Evolutionary conservation across 2,329 filamentous ascomycete genomes (phyloP).

Genomic region (Gnomoniopsis smithogilvyi): DNA sequence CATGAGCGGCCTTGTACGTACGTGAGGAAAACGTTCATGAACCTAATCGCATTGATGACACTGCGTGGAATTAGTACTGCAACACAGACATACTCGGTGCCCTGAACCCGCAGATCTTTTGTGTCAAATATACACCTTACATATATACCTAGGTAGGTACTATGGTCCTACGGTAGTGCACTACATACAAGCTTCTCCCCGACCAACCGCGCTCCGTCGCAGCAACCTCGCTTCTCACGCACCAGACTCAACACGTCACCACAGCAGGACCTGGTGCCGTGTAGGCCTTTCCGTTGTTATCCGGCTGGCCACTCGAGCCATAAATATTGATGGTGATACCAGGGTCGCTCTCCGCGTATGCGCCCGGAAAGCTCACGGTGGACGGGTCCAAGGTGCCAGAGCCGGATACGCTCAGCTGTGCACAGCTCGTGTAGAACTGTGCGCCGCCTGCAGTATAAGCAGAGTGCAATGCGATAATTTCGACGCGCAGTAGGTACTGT

Average conservation of each 20-base stretch:
- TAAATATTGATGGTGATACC: constrained; percentile 47
- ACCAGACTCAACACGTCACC: constrained; percentile 27
- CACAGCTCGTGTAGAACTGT: constrained; percentile 43
- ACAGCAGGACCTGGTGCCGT: constrained; percentile 33
- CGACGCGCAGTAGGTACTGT: constrained; percentile 52
- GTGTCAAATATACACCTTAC: no score
- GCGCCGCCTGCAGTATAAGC: constrained; percentile 35
- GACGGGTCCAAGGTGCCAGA: constrained; percentile 31
- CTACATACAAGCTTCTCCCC: no score
- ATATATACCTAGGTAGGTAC: no score
- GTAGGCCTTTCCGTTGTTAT: constrained; percentile 39
- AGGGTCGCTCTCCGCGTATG: constrained; percentile 40
- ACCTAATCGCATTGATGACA: no score
- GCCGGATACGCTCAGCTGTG: constrained; percentile 38
- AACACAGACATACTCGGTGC: no score
- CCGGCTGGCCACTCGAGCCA: constrained; percentile 36
- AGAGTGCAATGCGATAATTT: constrained; percentile 51
- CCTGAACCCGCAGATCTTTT: not conserved
- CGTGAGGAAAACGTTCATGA: not conserved
- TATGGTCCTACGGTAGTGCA: not conserved
- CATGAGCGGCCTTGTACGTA: no score
- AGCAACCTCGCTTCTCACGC: not conserved
- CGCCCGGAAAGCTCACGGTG: constrained; percentile 43
- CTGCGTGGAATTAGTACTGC: no score
- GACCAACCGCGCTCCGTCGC: not conserved